These are phyloP conservation scores for Pseudozyma sp. DNA, from an alignment of 1,284 basidiomycete species.

Conservation along the genomic window DNA sequence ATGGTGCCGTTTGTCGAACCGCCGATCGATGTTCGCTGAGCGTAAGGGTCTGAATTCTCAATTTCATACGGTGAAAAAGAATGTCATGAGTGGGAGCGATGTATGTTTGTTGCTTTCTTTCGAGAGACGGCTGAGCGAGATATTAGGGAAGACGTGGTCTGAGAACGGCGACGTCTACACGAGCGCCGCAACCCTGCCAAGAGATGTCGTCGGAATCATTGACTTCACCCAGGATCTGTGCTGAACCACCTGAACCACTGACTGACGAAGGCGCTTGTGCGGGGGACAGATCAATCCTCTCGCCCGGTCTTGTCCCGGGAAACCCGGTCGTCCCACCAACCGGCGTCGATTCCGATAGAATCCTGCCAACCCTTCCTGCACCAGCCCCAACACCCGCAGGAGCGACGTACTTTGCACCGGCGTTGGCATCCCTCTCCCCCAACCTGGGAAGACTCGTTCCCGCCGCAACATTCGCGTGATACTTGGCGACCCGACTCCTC, in stretches of 20 bases:
- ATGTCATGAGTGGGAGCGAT: no score
- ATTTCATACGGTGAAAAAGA: no score
- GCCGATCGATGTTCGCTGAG: slow-evolving; percentile 44
- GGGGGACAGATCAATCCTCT: slow-evolving; percentile 34
- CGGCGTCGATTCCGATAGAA: neutral
- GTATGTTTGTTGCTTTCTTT: no score
- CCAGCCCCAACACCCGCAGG: neutral
- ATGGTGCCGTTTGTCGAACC: slow-evolving; percentile 40
- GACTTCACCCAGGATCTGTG: slow-evolving; percentile 27
- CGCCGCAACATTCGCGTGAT: slow-evolving; percentile 23
- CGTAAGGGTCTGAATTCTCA: no score
- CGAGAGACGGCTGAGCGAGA: no score
- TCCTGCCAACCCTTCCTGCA: neutral
- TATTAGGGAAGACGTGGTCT: slow-evolving; percentile 1
- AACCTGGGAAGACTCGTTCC: slow-evolving; percentile 11
- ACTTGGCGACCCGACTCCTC: neutral
- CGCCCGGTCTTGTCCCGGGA: slow-evolving; percentile 26
- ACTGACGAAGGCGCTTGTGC: slow-evolving; percentile 16
- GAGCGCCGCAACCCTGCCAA: slow-evolving; percentile 44
- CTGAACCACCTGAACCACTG: neutral
- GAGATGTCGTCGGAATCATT: slow-evolving; percentile 3
- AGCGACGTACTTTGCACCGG: slow-evolving; percentile 18
- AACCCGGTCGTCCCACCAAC: slow-evolving; percentile 12
- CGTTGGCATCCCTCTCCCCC: slow-evolving; percentile 12
- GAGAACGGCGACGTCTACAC: slow-evolving; percentile 48